Percentiles rank a stretch among this genome's conserved stretches.
Evolutionary conservation across 2,329 filamentous ascomycete genomes (phyloP).

Genomic region (Nemania diffusa): DNA sequence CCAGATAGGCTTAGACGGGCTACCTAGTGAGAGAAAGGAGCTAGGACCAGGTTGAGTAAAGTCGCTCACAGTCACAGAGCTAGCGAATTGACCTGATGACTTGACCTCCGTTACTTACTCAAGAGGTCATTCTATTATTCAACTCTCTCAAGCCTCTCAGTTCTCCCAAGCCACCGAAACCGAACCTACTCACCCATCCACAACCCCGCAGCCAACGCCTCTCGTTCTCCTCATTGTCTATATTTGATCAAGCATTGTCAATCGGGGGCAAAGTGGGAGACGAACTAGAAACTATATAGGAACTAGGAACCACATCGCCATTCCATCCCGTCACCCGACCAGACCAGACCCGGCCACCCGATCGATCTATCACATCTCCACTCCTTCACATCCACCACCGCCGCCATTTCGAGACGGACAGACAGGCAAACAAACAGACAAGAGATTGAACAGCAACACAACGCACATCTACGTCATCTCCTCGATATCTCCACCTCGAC

Average conservation of each 20-base stretch:
- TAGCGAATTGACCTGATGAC: conserved; percentile 3
- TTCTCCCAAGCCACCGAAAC: not conserved
- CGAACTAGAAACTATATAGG: no score
- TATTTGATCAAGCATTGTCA: not conserved
- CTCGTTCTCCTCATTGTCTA: not conserved
- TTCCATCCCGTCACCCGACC: not conserved
- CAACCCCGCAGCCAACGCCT: no score
- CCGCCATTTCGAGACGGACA: not conserved
- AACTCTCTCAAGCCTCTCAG: not conserved
- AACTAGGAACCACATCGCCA: not conserved
- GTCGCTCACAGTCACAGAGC: not conserved
- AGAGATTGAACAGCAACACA: not conserved
- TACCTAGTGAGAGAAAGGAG: no score
- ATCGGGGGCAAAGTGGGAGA: not conserved
- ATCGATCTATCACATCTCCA: no score
- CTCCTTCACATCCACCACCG: not conserved
- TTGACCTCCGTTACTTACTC: not conserved
- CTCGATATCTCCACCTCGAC: not conserved
- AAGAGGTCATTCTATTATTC: not conserved
- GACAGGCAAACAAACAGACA: not conserved
- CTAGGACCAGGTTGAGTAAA: not conserved
- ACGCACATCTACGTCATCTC: not conserved
- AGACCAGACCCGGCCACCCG: not conserved
- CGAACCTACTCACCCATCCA: not conserved
- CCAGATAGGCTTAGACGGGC: not conserved